Conservation (phyloP, 768 basidiomycete genomes). For the Serpula lacrymans region DNA sequence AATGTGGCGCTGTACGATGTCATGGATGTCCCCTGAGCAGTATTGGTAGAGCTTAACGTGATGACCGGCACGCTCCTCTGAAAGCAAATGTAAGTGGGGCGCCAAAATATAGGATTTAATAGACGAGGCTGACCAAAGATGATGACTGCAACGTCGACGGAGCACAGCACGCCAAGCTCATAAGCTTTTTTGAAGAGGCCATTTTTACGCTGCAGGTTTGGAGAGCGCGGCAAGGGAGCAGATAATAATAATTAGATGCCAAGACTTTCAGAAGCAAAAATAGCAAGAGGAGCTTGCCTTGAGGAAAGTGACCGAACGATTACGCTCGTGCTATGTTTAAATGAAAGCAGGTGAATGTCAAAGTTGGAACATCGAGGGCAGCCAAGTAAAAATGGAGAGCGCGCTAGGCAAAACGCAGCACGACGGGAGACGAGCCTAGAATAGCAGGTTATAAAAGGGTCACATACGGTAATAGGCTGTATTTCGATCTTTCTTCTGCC, state of each 20-base stretch:
- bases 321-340: constrained; percentile 81
- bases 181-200: constrained; percentile 91
- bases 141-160: constrained; percentile 85
- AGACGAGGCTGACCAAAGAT: constrained; percentile 62
- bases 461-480: constrained; percentile 72
- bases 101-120: constrained; percentile 5
- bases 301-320: constrained; percentile 87
- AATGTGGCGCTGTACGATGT: constrained; percentile 67
- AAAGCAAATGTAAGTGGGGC: constrained; percentile 31
- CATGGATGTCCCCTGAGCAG: constrained; percentile 66
- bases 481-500: constrained; percentile 82
- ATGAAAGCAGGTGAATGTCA: constrained; percentile 29
- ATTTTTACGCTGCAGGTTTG: constrained; percentile 70
- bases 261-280: constrained; percentile 47
- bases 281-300: constrained; percentile 67
- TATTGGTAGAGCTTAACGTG: constrained; percentile 82
- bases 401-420: constrained; percentile 4
- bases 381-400: constrained; percentile 28
- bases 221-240: constrained; percentile 15
- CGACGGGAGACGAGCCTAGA: constrained; percentile 12
- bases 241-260: constrained; percentile 36
- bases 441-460: constrained; percentile 14
- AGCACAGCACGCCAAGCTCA: constrained; percentile 87
- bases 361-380: constrained; percentile 24
- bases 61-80: constrained; percentile 77